Base-by-base conservation (phyloP, 2,329 filamentous ascomycete species). In the Madurella fahalii region DNA sequence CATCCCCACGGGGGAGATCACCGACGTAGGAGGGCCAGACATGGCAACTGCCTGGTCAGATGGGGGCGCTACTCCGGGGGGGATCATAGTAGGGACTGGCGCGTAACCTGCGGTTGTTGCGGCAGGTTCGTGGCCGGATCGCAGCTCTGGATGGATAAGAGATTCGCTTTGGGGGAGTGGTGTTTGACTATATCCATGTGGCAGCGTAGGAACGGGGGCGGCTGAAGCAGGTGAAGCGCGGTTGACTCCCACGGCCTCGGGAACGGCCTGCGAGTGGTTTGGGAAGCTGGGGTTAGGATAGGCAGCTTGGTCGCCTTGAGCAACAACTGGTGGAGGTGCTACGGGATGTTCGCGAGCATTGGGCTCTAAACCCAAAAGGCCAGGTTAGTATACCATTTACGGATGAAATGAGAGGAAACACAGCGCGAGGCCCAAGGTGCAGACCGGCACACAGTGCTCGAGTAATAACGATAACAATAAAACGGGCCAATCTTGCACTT, bases 81-180 rank as follows among this genome's bases (percentile, higher is more conserved):
- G 58, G 61, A 71, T 70, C 69, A 72, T 71, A 49, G 60, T 69
- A 40, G 67, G 61, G 30, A 62, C 56, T 31, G 67, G 61, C 18
- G 63, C 60, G 58, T 63, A 65, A 48, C 53, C 56, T 32, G 60
- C 20, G 30, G 34, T 52, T 31, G 58, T 16, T 2, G 56, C 34
- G 17, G 49, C 53, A 8, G 59, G 20, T 15, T 66, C 63, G 58
- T 64, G 61, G 30, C 48, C 46, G 9, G 61, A 61, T 62, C 77
- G 72, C 43, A 79, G 69, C 51, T 78, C 75, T 17, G 77, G 77
- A 56, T 79, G 76, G 47, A 79, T 78, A 57, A 75, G 73, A 56
- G 73, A 65, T 61, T 79, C 75, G 59, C 67, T 67, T 58, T 75
- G 72, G 57, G 56, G 44, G 18, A 56, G 40, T 37, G 58, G 54